Evolutionary conservation across 2,329 filamentous ascomycete species (phyloP), one percentile per base, ranked within the genome.

Genomic region (Fusarium sp.): DNA sequence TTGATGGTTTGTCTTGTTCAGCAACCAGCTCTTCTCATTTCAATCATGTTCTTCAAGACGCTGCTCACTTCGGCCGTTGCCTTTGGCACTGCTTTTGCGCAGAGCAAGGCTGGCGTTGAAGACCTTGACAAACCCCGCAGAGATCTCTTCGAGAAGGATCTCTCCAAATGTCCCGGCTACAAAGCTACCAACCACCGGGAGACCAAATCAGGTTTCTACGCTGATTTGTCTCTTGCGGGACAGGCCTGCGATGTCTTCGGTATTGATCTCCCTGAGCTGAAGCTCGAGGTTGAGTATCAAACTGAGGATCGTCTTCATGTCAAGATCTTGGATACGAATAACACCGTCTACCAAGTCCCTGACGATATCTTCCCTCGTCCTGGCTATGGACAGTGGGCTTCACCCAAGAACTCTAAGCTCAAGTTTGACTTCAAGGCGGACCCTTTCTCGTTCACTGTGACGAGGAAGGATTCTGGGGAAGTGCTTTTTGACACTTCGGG

Each of bases 221-320:
- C 94, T 4, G 87, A 92, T 72, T 85, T 97, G 53, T 86, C 82
- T 6, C 87, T 97, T 16, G 92, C 92, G 12, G 94, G 93, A 0
- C 77, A 85, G 15, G 86, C 91, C 10, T 96, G 94, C 84, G 93
- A 96, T 80, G 88, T 90, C 28, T 97, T 96, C 72, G 94, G 94
- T 1, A 92, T 87, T 12, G 94, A 97, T 78, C 84, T 97, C 33
- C 86, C 91, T 30, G 84, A 87, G 9, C 83, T 97, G 54, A 87
- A 86, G 40, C 83, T 97, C 37, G 87, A 89, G 6, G 91, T 96
- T 18, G 78, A 79, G 8, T 81, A 82, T 42, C 79, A 83, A 46
- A 79, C 77, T 23, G 64, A 79, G 21, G 88, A 93, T 74, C 87
- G 93, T 3, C 81, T 96, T 44, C 91, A 92, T 62, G 85, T 96